Conservation (phyloP, 2,329 filamentous ascomycete species). For the Fusarium nelsonii region DNA sequence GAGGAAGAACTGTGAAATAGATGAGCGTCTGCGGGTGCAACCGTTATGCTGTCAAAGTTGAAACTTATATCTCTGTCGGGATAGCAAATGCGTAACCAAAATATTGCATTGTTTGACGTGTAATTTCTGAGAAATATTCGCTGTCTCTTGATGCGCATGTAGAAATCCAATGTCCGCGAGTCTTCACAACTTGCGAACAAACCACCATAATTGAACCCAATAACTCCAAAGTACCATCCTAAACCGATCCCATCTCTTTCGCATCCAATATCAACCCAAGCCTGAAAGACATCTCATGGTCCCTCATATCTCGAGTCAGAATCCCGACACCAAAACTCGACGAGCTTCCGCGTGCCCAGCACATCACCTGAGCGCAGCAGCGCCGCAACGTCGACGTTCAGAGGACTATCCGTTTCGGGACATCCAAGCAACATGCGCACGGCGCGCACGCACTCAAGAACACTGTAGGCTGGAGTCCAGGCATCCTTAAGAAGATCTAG, state of each 20-base stretch:
- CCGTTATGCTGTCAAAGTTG: not conserved
- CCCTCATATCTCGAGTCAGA: conserved; percentile 55
- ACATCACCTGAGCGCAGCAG: conserved; percentile 76
- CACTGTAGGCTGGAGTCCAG: conserved; percentile 89
- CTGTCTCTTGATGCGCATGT: conserved; percentile 25
- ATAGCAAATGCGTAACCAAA: not conserved
- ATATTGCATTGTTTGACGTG: not conserved
- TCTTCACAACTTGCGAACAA: conserved; percentile 19
- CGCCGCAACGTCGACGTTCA: conserved; percentile 83
- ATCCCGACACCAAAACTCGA: conserved; percentile 74
- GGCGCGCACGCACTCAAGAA: conserved; percentile 79
- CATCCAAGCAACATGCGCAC: conserved; percentile 74
- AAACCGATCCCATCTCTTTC: not conserved
- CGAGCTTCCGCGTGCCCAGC: conserved; percentile 75
- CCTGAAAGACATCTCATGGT: conserved; percentile 34
- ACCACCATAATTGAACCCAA: conserved; percentile 3
- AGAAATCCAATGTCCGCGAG: conserved; percentile 12
- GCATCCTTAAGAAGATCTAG: conserved; percentile 83
- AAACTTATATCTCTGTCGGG: not conserved
- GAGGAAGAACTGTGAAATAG: conserved; percentile 14
- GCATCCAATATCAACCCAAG: not conserved
- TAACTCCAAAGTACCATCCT: conserved; percentile 35
- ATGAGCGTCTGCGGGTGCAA: conserved; percentile 8
- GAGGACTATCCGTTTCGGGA: conserved; percentile 78
- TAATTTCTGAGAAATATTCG: conserved; percentile 6